These are phyloP conservation scores for Aspergillus sp. DNA, from an alignment of 2,329 filamentous ascomycete species.

Conservation along the genomic window DNA sequence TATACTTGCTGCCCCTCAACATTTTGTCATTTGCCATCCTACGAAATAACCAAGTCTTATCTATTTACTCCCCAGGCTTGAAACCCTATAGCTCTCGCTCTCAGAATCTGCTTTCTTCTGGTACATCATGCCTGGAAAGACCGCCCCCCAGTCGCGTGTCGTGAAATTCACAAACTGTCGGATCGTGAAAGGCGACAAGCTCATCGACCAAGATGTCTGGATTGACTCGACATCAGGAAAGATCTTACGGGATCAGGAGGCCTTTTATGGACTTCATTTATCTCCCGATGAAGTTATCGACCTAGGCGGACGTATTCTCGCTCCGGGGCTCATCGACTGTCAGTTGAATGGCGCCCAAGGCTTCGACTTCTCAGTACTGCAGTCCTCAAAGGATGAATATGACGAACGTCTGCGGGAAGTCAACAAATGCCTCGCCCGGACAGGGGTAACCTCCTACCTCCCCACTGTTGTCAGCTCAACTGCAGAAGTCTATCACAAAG, in stretches of 20 bases:
- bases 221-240: conserved; percentile 78
- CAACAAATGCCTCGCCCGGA: conserved; percentile 70
- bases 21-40: not conserved
- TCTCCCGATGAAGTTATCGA: conserved; percentile 73
- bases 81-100: not conserved
- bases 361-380: conserved; percentile 86
- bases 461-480: conserved; percentile 76
- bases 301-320: conserved; percentile 77
- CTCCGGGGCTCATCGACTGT: conserved; percentile 84
- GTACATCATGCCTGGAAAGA: conserved; percentile 37
- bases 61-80: not conserved
- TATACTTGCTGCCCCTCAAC: conserved; percentile 1
- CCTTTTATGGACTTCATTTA: conserved; percentile 50
- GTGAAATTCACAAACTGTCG: conserved; percentile 90
- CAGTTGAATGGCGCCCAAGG: conserved; percentile 92
- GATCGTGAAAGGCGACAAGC: conserved; percentile 64
- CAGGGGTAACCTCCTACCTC: conserved; percentile 83
- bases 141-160: conserved; percentile 51
- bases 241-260: conserved; percentile 69
- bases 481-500: conserved; percentile 78
- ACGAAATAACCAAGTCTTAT: not conserved
- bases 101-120: not conserved
- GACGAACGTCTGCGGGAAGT: conserved; percentile 69
- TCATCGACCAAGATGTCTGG: conserved; percentile 83
- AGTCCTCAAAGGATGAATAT: conserved; percentile 64